Conservation (phyloP, 495 filamentous ascomycete genomes). For the Hypoxylon intermedium region DNA sequence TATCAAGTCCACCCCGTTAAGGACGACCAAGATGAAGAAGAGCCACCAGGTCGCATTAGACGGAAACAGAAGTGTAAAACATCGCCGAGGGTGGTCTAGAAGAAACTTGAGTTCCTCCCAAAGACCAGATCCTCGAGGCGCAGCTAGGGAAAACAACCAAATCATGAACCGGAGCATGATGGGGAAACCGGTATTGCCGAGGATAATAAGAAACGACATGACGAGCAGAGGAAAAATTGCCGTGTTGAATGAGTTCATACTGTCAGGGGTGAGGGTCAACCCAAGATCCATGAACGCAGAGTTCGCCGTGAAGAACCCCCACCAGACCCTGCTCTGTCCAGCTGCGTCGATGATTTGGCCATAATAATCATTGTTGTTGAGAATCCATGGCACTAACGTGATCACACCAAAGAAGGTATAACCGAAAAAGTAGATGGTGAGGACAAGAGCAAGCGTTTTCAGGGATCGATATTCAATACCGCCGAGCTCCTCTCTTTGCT, state of each 20-base stretch:
- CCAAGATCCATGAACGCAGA: constrained; percentile 91
- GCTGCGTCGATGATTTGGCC: constrained; percentile 64
- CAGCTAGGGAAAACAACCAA: constrained; percentile 70
- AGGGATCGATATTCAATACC: constrained; percentile 93
- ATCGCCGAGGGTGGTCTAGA: constrained; percentile 91
- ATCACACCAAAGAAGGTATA: constrained; percentile 79
- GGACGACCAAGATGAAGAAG: constrained; percentile 78
- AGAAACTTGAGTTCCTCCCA: constrained; percentile 92
- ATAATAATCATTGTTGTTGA: constrained; percentile 61
- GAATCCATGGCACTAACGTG: constrained; percentile 80
- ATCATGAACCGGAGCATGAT: constrained; percentile 91
- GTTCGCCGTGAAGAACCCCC: constrained; percentile 84
- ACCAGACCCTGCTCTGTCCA: constrained; percentile 78
- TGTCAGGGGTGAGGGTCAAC: constrained; percentile 88
- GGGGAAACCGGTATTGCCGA: constrained; percentile 94
- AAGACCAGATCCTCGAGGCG: constrained; percentile 65
- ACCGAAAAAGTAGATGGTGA: constrained; percentile 77
- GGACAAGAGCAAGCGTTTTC: constrained; percentile 80
- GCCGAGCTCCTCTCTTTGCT: constrained; percentile 89
- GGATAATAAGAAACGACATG: constrained; percentile 81
- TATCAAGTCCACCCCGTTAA: constrained; percentile 84
- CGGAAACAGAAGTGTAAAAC: constrained; percentile 93
- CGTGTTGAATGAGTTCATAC: constrained; percentile 83
- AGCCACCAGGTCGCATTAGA: constrained; percentile 94
- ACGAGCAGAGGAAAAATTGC: constrained; percentile 77